These are phyloP conservation scores for Camellia lanceoleosa DNA, from an alignment of 148 eudicot genomes.

Conservation along the genomic window DNA sequence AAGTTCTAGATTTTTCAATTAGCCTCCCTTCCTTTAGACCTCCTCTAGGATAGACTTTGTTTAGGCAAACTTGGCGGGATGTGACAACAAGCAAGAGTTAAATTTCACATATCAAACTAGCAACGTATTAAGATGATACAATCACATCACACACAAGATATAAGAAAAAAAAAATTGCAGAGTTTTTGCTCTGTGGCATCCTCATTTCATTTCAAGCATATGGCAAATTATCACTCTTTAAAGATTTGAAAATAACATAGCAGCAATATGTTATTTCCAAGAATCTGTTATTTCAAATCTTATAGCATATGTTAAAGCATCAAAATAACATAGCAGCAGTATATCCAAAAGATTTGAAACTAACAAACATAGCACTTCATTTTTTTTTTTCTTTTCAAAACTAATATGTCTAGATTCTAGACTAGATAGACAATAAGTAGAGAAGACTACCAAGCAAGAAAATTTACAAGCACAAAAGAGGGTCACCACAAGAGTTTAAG, in stretches of 20 bases:
- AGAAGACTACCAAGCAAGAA: conserved; percentile 17
- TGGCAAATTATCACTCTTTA: neutral
- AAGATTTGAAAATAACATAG: neutral
- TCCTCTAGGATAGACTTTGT: too few species aligned
- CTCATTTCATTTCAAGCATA: neutral
- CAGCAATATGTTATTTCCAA: too few species aligned
- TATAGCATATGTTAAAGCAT: neutral
- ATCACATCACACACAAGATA: neutral
- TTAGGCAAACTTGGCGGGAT: too few species aligned
- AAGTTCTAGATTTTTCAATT: too few species aligned
- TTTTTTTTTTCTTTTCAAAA: neutral
- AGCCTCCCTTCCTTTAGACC: too few species aligned
- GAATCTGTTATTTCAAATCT: too few species aligned
- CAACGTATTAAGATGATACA: neutral
- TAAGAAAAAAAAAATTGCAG: neutral
- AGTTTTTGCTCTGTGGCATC: neutral
- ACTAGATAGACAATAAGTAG: conserved; percentile 16
- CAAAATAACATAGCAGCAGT: conserved; percentile 7
- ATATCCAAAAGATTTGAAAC: neutral
- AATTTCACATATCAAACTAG: neutral
- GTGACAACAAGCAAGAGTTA: neutral
- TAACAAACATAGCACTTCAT: neutral
- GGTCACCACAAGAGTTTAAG: neutral
- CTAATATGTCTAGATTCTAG: neutral
- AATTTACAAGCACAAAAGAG: conserved; percentile 7